Evolutionary conservation across 257 asterid species (phyloP).

Genomic region (Cinchona pubescens): DNA sequence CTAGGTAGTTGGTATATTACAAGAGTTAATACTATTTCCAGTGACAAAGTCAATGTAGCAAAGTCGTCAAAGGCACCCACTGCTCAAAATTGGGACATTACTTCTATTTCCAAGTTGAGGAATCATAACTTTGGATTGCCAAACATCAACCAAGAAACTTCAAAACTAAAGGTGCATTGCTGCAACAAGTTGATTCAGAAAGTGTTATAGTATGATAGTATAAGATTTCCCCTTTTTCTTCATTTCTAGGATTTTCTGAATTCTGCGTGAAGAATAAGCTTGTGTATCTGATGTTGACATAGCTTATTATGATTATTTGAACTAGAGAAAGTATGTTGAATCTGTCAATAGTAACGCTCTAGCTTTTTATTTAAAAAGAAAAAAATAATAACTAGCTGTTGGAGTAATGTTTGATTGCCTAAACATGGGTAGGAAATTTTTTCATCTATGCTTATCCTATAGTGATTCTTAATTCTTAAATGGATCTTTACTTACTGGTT

Average conservation of each 20-base stretch:
- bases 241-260: not conserved
- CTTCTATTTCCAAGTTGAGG: slow-evolving; percentile 12
- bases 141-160: slow-evolving; percentile 14
- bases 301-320: not conserved
- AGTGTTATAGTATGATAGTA: not conserved
- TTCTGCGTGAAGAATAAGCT: not conserved
- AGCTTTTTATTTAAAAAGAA: too few species aligned
- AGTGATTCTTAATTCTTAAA: too few species aligned
- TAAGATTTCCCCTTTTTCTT: slow-evolving; percentile 2
- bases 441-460: too few species aligned
- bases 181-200: not conserved
- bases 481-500: slow-evolving; percentile 11
- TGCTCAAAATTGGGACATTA: slow-evolving; percentile 6
- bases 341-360: not conserved
- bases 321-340: not conserved
- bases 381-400: too few species aligned
- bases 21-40: slow-evolving; percentile 4
- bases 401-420: not conserved
- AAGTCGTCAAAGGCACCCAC: slow-evolving; percentile 14
- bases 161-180: slow-evolving; percentile 27
- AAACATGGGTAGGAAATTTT: not conserved
- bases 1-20: slow-evolving; percentile 27
- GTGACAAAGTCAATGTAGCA: slow-evolving; percentile 13
- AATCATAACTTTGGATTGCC: slow-evolving; percentile 8
- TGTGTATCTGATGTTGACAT: not conserved